Base-by-base conservation (phyloP, 2,329 filamentous ascomycete genomes). In the Beauveria caledonica region DNA sequence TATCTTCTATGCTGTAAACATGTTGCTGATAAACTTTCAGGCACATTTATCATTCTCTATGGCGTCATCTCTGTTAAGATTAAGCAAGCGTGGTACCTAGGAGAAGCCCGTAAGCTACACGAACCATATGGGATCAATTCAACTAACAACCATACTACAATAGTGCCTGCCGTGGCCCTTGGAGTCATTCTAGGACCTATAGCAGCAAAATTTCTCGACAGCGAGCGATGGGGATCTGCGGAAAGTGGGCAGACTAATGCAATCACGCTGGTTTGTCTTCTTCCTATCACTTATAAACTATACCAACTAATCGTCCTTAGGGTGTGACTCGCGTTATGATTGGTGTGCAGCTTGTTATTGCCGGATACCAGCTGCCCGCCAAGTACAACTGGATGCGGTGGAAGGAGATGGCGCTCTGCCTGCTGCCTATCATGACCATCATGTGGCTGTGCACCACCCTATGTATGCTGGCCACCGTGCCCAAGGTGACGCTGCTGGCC, bases 271-370 rank as follows among this genome's bases (percentile, higher is more conserved):
- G 71, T 73, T 60, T 15, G 70, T 65, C 45, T 13, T 17, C 5
- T 17, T 19, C 6, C 8, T 21, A 50, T 53, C 52, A 39, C 51
- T 45, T 33, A 11, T 11, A 11, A 6, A 58, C 46, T 52, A 1
- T 33, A 13, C 29, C 10, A 33, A 33, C 9, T 33, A 5, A 23
- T 2, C 19, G 4, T 9, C 29, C 19, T 5, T 11, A 73, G 71
- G 79, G 78, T 13, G 66, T 86, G 8, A 78, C 77, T 63, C 77
- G 84, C 19, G 74, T 86, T 27, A 81, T 86, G 62, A 85, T 86
- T 60, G 82, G 83, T 4, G 76, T 86, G 2, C 83, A 86, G 64
- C 75, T 86, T n/a, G 76, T 86, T 39, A 86, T 86, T 62, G 83
- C 82, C 2, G 84, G 84, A 27, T 86, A 82, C 64, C 82, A 86